phyloP scores from a whole-genome alignment of 495 filamentous ascomycete genomes.

The Neurospora cerealis region DNA sequence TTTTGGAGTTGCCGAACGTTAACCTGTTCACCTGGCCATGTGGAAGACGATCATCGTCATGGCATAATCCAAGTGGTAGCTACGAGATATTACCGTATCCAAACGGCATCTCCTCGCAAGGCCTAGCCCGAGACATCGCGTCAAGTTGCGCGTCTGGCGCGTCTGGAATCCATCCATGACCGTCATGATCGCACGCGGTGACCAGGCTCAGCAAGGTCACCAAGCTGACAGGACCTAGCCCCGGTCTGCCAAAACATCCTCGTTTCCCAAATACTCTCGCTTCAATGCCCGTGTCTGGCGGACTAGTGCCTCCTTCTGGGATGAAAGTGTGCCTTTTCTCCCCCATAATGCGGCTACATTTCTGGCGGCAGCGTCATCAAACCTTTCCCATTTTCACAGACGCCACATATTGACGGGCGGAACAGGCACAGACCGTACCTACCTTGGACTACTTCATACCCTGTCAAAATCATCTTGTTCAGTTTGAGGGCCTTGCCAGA shows the following conservation, averaged over 20 bases:
- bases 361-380: neutral
- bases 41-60: neutral
- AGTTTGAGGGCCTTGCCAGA: neutral
- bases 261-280: neutral
- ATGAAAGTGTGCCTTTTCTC: neutral
- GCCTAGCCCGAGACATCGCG: neutral
- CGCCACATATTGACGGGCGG: neutral
- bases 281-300: neutral
- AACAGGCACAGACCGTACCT: neutral
- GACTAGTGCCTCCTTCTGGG: neutral
- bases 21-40: slow-evolving; percentile 7
- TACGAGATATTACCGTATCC: neutral
- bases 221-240: neutral
- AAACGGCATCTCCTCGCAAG: neutral
- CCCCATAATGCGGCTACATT: neutral
- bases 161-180: neutral
- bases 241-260: neutral
- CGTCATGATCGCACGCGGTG: neutral
- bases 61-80: neutral
- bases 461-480: neutral
- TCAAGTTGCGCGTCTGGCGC: neutral
- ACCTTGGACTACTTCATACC: neutral
- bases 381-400: neutral
- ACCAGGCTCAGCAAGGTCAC: neutral
- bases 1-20: slow-evolving; percentile 29